These are phyloP conservation scores for Inga oerstediana DNA, from an alignment of 306 rosid species.

Conservation along the genomic window DNA sequence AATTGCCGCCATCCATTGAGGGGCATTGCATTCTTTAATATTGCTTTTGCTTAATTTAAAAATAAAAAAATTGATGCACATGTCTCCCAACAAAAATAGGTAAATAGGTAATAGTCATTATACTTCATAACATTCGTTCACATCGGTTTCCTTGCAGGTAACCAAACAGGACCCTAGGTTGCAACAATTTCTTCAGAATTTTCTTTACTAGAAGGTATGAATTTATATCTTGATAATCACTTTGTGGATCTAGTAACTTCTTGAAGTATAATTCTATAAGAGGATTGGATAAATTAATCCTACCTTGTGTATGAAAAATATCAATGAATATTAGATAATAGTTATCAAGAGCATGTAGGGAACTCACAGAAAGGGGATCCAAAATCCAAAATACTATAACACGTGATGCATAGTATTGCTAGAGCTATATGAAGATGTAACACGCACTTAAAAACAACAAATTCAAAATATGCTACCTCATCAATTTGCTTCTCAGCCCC, in stretches of 20 bases:
- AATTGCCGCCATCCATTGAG: neutral
- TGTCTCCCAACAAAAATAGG: neutral
- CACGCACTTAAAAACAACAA: neutral
- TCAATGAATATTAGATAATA: neutral
- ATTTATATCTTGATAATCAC: neutral
- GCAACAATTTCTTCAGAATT: neutral
- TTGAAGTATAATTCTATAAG: neutral
- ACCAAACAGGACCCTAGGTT: neutral
- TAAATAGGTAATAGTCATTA: neutral
- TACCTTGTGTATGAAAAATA: neutral
- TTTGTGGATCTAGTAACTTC: neutral
- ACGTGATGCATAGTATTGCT: neutral
- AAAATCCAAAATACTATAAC: neutral
- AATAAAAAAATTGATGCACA: neutral
- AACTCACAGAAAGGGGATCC: neutral
- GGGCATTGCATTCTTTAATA: neutral
- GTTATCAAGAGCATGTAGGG: neutral
- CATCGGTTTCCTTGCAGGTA: neutral
- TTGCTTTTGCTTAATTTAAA: neutral
- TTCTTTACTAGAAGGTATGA: neutral
- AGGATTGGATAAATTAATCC: neutral
- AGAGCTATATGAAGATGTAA: neutral
- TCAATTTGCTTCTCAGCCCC: slow-evolving; percentile 90
- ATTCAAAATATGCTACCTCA: slow-evolving; percentile 53
- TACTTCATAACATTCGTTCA: neutral